Conservation (phyloP, 1,284 basidiomycete species). For the Anthracocystis panici-leucophaei region DNA sequence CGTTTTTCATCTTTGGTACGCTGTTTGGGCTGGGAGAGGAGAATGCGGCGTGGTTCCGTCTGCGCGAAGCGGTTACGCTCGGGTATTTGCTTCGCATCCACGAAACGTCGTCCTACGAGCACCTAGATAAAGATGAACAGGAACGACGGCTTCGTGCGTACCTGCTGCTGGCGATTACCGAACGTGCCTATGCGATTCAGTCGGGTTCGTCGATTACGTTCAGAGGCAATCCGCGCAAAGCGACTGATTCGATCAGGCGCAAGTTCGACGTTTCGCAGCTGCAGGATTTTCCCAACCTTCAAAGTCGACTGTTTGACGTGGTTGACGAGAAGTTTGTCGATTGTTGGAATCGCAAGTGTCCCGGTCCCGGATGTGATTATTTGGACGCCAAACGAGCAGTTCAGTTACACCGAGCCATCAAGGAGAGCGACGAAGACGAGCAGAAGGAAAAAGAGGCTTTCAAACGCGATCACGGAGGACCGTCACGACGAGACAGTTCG, state of each 20-base stretch:
- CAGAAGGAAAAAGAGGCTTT: constrained; percentile 41
- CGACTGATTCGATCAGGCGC: constrained; percentile 45
- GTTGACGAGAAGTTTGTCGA: constrained; percentile 65
- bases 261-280: constrained; percentile 53
- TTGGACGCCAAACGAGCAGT: constrained; percentile 46
- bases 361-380: constrained; percentile 49
- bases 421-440: constrained; percentile 46
- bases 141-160: constrained; percentile 62
- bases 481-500: constrained; percentile 9
- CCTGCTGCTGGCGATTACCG: constrained; percentile 65
- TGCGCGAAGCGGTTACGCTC: constrained; percentile 61
- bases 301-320: constrained; percentile 49
- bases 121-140: constrained; percentile 60
- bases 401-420: constrained; percentile 54
- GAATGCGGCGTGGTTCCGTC: constrained; percentile 59
- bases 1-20: constrained; percentile 63
- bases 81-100: constrained; percentile 62
- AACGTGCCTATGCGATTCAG: constrained; percentile 62
- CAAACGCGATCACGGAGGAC: constrained; percentile 16
- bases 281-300: constrained; percentile 57
- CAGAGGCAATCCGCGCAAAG: constrained; percentile 54
- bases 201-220: constrained; percentile 54
- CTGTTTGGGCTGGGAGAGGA: constrained; percentile 59
- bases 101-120: constrained; percentile 59
- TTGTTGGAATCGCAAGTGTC: constrained; percentile 61